A percentile compares a stretch with the other conserved stretches of the same genome.
These are phyloP conservation scores for Boehmeria nivea DNA, from an alignment of 306 rosid species.

Conservation along the genomic window DNA sequence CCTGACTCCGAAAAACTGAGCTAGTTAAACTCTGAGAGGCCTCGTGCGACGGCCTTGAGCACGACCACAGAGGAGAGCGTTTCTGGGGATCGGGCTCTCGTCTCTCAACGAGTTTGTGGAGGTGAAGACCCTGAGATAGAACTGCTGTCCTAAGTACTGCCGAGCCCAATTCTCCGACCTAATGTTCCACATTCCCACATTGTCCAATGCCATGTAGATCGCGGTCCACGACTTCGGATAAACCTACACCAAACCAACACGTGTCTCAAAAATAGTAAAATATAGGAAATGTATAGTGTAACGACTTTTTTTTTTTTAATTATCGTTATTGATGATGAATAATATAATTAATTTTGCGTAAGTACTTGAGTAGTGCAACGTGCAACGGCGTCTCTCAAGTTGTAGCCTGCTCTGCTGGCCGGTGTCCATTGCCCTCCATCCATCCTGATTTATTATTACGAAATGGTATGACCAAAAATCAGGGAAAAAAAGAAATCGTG, in stretches of 20 bases:
- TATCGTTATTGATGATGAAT: not conserved
- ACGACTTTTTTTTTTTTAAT: not conserved
- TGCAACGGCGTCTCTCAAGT: constrained; percentile 80
- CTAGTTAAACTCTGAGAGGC: constrained; percentile 26
- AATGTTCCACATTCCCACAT: constrained; percentile 94
- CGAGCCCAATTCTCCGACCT: constrained; percentile 91
- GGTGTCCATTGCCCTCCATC: constrained; percentile 92
- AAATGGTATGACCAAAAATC: no score
- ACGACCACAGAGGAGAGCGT: constrained; percentile 82
- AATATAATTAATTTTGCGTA: no score
- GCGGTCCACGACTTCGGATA: constrained; percentile 92
- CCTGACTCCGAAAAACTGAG: not conserved
- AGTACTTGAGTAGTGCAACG: constrained; percentile 77
- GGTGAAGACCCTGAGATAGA: constrained; percentile 76
- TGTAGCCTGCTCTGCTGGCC: constrained; percentile 70
- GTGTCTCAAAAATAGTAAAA: not conserved
- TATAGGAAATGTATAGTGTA: not conserved
- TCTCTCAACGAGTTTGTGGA: constrained; percentile 66
- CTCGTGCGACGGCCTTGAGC: constrained; percentile 77
- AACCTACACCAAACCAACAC: constrained; percentile 35
- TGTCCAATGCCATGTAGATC: constrained; percentile 77
- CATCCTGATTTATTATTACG: constrained; percentile 38
- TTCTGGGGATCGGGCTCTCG: constrained; percentile 71
- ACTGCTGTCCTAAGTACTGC: constrained; percentile 94
- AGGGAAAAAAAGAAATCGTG: no score